These are phyloP conservation scores for Triangularia verruculosa DNA, from an alignment of 2,329 filamentous ascomycete species.

Conservation along the genomic window DNA sequence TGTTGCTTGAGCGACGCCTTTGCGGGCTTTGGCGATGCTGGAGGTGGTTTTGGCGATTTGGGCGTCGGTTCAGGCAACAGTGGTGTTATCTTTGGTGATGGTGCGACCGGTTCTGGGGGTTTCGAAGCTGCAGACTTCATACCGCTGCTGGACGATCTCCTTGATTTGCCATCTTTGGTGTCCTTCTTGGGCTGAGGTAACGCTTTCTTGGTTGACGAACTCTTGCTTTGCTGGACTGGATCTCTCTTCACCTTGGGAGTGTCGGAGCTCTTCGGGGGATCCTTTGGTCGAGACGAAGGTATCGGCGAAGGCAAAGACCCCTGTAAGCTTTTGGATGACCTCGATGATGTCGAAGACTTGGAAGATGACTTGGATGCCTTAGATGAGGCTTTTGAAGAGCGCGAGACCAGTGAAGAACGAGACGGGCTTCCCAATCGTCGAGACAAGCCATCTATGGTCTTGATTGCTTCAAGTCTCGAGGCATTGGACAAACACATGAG, in stretches of 20 bases:
- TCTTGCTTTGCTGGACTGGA: background rate
- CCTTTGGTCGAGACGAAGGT: slow-evolving; percentile 12
- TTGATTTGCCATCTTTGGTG: slow-evolving; percentile 2
- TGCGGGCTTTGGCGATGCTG: background rate
- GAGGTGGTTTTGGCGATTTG: background rate
- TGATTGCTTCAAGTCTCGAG: slow-evolving; percentile 47
- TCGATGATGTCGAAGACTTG: background rate
- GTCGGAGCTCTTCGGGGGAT: background rate
- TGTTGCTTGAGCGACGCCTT: background rate
- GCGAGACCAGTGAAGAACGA: slow-evolving; percentile 21
- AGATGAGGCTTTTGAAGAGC: slow-evolving; percentile 18
- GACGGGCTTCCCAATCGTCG: slow-evolving; percentile 31
- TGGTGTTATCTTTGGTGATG: background rate
- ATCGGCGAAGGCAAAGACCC: background rate
- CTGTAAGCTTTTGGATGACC: slow-evolving; percentile 3
- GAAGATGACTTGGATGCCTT: slow-evolving; percentile 9
- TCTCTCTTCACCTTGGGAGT: slow-evolving; percentile 2
- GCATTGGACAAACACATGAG: slow-evolving; percentile 46
- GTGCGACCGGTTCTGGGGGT: background rate
- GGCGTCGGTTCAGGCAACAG: background rate
- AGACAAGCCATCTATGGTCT: slow-evolving; percentile 48
- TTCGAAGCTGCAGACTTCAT: background rate
- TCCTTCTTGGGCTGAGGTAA: background rate
- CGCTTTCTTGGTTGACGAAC: background rate
- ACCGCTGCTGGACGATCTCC: background rate